Evolutionary conservation across 805 yeast genomes (phyloP), one percentile per base, ranked within the genome.

Genomic region (Kuraishia capsulata): DNA sequence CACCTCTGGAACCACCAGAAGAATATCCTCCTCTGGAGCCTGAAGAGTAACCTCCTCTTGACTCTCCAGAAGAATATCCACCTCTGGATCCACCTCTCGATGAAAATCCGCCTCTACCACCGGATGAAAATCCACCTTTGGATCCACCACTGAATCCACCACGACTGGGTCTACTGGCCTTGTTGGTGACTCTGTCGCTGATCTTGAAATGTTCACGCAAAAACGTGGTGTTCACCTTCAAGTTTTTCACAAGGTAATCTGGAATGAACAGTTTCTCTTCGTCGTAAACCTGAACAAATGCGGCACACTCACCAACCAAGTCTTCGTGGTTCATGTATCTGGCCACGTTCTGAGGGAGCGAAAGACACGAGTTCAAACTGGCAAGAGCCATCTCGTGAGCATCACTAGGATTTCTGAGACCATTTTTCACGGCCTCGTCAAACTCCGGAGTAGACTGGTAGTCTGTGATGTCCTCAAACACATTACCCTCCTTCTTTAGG

Each of bases 401-500:
- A n/a, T n/a, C n/a, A n/a, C n/a, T n/a, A n/a, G n/a, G n/a, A n/a
- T n/a, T n/a, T n/a, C 51, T 52, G 18, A 53, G 42, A 29, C 56
- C 49, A 14, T 65, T 52, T 46, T 61, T 60, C 44, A 61, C 53
- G 42, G 50, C 50, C 5, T 49, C 54, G 43, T 61, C 66, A 28
- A 54, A 53, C 33, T 62, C 69, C 11, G 51, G 52, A 26, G 51
- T 53, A 13, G 63, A 52, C 26, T 61, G 62, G 45, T 67, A 73
- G 8, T 62, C 56, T 24, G 50, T 52, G 39, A 56, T 63, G 33
- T 71, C 67, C 11, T 64, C 50, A 42, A 85, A 78, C 23, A 53
- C 58, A 50, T 86, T 74, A 34, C 76, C 78, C 52, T 72, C 74
- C 41, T 67, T 56, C 35, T 61, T 56, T 51, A 86, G 67, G 2